Evolutionary conservation across 1,284 basidiomycete genomes (phyloP), one percentile per base, ranked within the genome.

Genomic region (Pyrrhoderma lamaoense): DNA sequence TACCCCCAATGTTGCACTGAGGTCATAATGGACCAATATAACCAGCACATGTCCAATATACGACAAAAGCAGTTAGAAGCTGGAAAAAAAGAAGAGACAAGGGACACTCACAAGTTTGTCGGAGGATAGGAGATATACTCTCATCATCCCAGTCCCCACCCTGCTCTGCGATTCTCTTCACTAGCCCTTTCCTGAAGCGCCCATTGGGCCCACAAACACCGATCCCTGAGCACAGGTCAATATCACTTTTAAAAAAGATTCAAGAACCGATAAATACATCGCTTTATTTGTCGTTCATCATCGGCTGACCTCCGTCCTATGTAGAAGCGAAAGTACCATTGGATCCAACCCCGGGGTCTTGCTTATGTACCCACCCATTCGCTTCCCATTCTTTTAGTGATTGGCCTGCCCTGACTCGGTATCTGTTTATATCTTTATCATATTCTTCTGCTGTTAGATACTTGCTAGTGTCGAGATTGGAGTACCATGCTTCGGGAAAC

Each of bases 261-360:
- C 18, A 47, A 7, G 7, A 1, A 21, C 37, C 43, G 16, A 11
- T 21, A 48, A 67, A 60, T 49, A 69, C 67, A 73, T 53, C 71
- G 54, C 45, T 62, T 59, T 21, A 73, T 66, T 56, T 73, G 71
- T 36, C 71, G 47, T 49, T 65, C 67, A 58, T 73, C 71, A 56
- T 73, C 71, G 8, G 57, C 61, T 31, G 65, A 66, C 46, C 71
- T 52, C 45, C 71, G 58, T 0, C 71, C 71, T n/a, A 64, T 59
- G 58, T 67, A 72, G 59, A 72, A 73, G 13, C 69, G 60, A 14
- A 61, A 58, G 61, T 73, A 73, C 67, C 67, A 69, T 54, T 69
- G 63, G 21, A 69, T 70, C 71, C 71, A 73, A 14, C 71, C 71
- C 21, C 71, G 53, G 5, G 70, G 62, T 73, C 71, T 8, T 62